These are phyloP conservation scores for baker's yeast (Saccharomyces cerevisiae) DNA, from an alignment of 805 yeast species.

Conservation along the genomic window DNA sequence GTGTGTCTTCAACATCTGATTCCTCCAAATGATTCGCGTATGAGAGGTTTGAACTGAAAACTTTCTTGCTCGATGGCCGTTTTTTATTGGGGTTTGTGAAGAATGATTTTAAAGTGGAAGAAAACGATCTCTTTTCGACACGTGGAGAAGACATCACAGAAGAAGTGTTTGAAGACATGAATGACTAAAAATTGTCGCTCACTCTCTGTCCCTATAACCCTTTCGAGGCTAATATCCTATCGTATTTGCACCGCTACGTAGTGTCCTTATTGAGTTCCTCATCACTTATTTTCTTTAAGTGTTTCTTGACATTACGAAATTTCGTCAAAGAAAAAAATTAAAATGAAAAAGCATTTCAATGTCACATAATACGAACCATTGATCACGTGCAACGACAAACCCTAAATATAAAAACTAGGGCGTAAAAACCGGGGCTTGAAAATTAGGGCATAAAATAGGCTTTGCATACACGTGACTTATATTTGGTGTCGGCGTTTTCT, in stretches of 20 bases:
- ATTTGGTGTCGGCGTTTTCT: neutral
- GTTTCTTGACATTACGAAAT: neutral
- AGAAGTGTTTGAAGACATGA: slow-evolving; percentile 1
- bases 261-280: neutral
- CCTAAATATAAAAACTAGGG: neutral
- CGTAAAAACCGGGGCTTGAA: no score
- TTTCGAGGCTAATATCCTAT: neutral
- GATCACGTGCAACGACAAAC: neutral
- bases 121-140: slow-evolving; percentile 20
- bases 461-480: neutral
- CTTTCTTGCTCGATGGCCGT: neutral
- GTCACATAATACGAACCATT: neutral
- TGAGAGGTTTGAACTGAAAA: neutral
- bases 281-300: neutral
- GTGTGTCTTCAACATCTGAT: neutral
- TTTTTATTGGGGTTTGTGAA: slow-evolving; percentile 11
- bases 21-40: neutral
- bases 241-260: neutral
- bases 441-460: neutral
- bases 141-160: slow-evolving; percentile 2
- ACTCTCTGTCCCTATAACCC: neutral
- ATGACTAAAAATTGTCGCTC: neutral
- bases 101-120: slow-evolving; percentile 20
- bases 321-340: neutral
- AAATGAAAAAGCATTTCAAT: neutral